A percentile compares a stretch with the other conserved stretches of the same genome.
These are phyloP conservation scores for Suhomyces panamericanus DNA, from an alignment of 1,139 yeast genomes.

Conservation along the genomic window DNA sequence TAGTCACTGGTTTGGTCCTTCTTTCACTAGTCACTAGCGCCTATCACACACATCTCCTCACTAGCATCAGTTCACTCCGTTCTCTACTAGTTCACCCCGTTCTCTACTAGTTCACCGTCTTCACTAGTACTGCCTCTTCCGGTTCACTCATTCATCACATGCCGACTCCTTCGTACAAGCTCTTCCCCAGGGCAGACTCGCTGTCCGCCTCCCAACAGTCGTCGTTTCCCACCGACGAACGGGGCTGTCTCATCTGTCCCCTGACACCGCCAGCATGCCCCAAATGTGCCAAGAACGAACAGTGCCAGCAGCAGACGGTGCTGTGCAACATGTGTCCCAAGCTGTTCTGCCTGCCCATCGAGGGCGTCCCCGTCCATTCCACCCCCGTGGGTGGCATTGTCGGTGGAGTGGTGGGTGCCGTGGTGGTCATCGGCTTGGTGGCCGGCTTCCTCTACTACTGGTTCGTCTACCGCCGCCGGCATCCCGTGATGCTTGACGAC, in stretches of 20 bases:
- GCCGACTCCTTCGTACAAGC: not conserved
- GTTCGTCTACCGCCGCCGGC: constrained; percentile 22
- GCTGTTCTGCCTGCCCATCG: constrained; percentile 47
- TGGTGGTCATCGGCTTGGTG: constrained; percentile 35
- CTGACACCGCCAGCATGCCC: constrained; percentile 48
- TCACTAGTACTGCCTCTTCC: too few relatives aligned
- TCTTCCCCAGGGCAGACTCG: not conserved
- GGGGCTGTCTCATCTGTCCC: constrained; percentile 55
- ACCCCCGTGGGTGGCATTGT: constrained; percentile 56
- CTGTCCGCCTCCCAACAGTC: constrained; percentile 4
- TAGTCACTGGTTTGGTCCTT: too few relatives aligned
- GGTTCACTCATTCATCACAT: not conserved
- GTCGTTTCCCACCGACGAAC: constrained; percentile 16
- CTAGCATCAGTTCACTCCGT: too few relatives aligned
- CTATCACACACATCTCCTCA: too few relatives aligned
- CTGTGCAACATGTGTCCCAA: constrained; percentile 55
- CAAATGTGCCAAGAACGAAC: constrained; percentile 50
- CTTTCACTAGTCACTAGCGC: too few relatives aligned
- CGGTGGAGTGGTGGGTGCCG: constrained; percentile 63
- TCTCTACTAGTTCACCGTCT: too few relatives aligned
- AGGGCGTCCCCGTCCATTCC: constrained; percentile 6
- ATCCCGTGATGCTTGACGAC: constrained; percentile 19
- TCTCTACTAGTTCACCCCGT: too few relatives aligned
- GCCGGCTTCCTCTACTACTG: constrained; percentile 35
- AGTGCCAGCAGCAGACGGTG: constrained; percentile 51